Evolutionary conservation across 2,329 filamentous ascomycete species (phyloP), one percentile per base, ranked within the genome.

Genomic region (Aspergillus fumigatiaffinis): DNA sequence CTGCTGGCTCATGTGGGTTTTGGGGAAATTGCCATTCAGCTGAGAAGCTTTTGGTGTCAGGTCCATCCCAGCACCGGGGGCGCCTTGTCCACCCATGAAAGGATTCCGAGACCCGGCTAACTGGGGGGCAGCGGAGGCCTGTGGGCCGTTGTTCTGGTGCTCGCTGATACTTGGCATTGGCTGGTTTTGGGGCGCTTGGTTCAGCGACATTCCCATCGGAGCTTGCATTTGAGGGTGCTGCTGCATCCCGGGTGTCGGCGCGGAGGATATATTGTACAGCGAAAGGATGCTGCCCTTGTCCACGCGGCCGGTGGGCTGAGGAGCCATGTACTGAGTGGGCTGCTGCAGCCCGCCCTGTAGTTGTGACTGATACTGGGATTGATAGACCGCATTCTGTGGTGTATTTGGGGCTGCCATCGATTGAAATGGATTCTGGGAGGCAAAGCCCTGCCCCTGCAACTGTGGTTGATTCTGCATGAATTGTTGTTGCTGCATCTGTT

Each of bases 231-330:
- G 63, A 23, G 67, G 63, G 56, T 75, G 72, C 59, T 76, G 67
- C 28, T 69, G 66, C 20, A 73, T 73, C 23, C 44, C 44, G 1
- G 72, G 63, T 44, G 73, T 66, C 55, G 71, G 67, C 8, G 73
- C 63, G 20, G 73, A 69, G 14, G 76, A 73, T 53, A 79, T 71
- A 54, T 76, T 79, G 61, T 79, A 80, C 12, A 80, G 66, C 14
- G 78, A 74, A 38, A 80, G 68, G 50, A 80, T 80, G 52, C 73
- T 76, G 41, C 71, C 73, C 62, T 79, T 81, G 57, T 80, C 76
- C 58, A 79, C 68, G 38, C 75, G 72, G 21, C 74, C 72, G 3
- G 76, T 78, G 47, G 70, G 69, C 61, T 79, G 78, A 4, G 73
- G 63, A 28, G 63, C 62, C n/a, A 77, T 65, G 38, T 67, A 66